Conservation (phyloP, 2,329 filamentous ascomycete genomes). For the Esteya vermicola region DNA sequence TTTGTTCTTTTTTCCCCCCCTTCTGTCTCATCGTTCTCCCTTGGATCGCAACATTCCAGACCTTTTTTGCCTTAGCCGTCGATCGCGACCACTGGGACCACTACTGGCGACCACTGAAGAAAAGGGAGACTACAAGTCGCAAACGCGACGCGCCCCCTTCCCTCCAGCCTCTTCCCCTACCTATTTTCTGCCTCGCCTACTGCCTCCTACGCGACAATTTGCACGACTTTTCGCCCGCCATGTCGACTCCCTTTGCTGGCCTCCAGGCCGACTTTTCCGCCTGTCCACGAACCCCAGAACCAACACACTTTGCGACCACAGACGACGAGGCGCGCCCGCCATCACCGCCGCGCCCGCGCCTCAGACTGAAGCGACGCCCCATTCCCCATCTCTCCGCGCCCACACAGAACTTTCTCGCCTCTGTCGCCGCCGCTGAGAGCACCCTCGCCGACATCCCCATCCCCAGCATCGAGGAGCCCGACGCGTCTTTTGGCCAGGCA, state of each 20-base stretch:
- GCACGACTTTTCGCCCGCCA: conserved; percentile 12
- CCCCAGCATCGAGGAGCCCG: conserved; percentile 48
- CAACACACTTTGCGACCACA: conserved; percentile 17
- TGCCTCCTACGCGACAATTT: too few relatives aligned
- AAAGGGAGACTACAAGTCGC: too few relatives aligned
- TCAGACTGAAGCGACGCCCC: conserved; percentile 41
- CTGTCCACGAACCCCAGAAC: conserved; percentile 38
- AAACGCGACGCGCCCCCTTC: too few relatives aligned
- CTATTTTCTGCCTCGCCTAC: too few relatives aligned
- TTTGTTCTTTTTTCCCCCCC: too few relatives aligned
- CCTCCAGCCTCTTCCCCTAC: too few relatives aligned
- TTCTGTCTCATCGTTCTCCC: too few relatives aligned
- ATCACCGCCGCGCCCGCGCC: conserved; percentile 36
- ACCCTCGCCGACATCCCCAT: conserved; percentile 36
- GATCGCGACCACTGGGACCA: too few relatives aligned
- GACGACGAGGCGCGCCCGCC: conserved; percentile 23
- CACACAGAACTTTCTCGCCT: conserved; percentile 52
- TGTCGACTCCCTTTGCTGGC: conserved; percentile 32
- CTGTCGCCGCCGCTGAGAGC: conserved; percentile 40
- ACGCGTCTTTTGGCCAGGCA: conserved; percentile 16
- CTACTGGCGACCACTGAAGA: too few relatives aligned
- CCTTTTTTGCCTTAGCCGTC: too few relatives aligned
- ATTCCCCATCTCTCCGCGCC: conserved; percentile 36
- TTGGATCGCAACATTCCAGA: too few relatives aligned
- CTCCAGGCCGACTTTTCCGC: conserved; percentile 27